These are phyloP conservation scores for Melanopsichium pennsylvanicum DNA, from an alignment of 1,284 basidiomycete species.

Conservation along the genomic window DNA sequence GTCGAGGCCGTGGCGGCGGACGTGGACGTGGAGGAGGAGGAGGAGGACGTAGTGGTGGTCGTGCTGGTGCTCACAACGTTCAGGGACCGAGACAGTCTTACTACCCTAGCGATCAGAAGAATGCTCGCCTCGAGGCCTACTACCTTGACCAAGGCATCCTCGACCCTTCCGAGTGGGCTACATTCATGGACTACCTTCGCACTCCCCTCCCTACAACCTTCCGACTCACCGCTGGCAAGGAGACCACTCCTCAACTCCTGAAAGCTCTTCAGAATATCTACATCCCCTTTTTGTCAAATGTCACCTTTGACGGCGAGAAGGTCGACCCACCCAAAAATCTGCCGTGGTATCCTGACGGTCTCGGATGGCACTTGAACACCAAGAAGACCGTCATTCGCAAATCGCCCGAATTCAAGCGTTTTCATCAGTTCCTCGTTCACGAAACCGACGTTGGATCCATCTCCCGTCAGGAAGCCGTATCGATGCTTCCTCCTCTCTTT, in stretches of 20 bases:
- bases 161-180: conserved; percentile 75
- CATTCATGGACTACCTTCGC: conserved; percentile 76
- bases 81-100: conserved; percentile 18
- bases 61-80: conserved; percentile 17
- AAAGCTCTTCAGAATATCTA: conserved; percentile 69
- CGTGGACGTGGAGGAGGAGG: conserved; percentile 34
- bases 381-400: conserved; percentile 89
- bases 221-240: conserved; percentile 74
- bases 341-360: conserved; percentile 89
- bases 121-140: conserved; percentile 58
- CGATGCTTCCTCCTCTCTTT: conserved; percentile 96
- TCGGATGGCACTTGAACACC: conserved; percentile 95
- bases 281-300: conserved; percentile 78
- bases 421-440: conserved; percentile 95
- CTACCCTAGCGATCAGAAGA: conserved; percentile 35
- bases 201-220: conserved; percentile 91
- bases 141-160: conserved; percentile 62
- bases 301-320: conserved; percentile 79
- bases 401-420: conserved; percentile 90
- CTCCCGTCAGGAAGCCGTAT: conserved; percentile 95
- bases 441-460: conserved; percentile 98
- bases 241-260: conserved; percentile 56
- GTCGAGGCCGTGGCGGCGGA: conserved; percentile 37
- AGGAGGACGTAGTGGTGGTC: conserved; percentile 28
- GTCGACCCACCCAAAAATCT: conserved; percentile 79